A percentile compares a stretch with the other conserved stretches of the same genome.
Conservation (phyloP, 2,329 filamentous ascomycete genomes). For the Fusarium paranaense region DNA sequence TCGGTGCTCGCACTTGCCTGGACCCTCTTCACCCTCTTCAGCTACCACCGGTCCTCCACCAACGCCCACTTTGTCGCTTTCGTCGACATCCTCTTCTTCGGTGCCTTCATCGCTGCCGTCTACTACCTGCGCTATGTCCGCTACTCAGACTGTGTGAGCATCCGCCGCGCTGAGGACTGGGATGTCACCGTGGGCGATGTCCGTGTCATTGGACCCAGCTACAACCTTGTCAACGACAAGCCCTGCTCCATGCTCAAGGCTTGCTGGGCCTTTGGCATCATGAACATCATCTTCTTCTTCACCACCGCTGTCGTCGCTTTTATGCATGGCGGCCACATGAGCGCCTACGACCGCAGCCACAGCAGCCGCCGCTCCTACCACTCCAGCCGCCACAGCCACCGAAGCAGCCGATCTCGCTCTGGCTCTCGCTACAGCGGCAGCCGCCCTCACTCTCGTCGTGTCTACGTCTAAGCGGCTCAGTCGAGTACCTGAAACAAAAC, state of each 20-base stretch:
- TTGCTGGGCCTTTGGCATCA: conserved; percentile 88
- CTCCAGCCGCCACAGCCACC: conserved; percentile 55
- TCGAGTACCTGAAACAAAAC: not conserved
- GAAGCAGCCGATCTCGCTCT: conserved; percentile 50
- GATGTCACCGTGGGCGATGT: conserved; percentile 72
- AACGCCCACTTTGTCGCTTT: conserved; percentile 72
- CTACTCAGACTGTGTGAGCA: conserved; percentile 74
- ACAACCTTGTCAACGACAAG: conserved; percentile 73
- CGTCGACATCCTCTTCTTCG: conserved; percentile 71
- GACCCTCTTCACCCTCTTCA: conserved; percentile 74
- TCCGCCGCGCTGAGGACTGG: conserved; percentile 62
- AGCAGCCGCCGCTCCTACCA: conserved; percentile 50
- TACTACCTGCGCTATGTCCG: conserved; percentile 70
- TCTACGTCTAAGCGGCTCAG: conserved; percentile 55
- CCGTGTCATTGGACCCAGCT: conserved; percentile 62
- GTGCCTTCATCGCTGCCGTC: conserved; percentile 72
- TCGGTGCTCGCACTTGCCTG: conserved; percentile 72
- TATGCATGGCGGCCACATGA: conserved; percentile 65
- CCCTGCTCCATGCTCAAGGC: conserved; percentile 94
- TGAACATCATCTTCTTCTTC: conserved; percentile 85
- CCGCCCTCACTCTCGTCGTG: conserved; percentile 62
- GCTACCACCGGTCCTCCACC: conserved; percentile 70
- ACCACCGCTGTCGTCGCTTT: conserved; percentile 79
- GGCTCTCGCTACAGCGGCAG: conserved; percentile 55
- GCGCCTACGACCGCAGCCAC: conserved; percentile 51